Conservation (phyloP, 164 flowering plant genomes). For the Dillenia turbinata region DNA sequence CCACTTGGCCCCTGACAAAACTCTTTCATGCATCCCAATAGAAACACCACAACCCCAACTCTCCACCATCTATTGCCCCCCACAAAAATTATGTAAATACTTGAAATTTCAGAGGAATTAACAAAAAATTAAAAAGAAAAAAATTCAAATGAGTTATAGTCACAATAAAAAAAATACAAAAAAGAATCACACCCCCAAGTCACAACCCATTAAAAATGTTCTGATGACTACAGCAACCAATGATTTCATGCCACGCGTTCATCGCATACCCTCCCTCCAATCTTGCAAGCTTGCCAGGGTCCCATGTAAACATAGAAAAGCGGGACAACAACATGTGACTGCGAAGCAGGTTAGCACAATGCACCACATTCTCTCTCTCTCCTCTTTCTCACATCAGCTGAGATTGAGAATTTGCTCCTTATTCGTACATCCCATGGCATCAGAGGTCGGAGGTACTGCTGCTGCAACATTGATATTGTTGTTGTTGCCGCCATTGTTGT, state of each 20-base stretch:
- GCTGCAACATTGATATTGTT: no score
- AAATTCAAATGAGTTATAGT: neutral
- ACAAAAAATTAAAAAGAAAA: neutral
- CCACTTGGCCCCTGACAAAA: neutral
- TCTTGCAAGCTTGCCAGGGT: neutral
- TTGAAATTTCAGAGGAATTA: no score
- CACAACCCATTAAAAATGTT: neutral
- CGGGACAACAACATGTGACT: slow-evolving; percentile 19
- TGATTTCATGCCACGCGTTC: no score
- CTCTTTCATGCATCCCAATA: neutral
- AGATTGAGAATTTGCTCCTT: slow-evolving; percentile 18
- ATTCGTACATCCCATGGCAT: slow-evolving; percentile 16
- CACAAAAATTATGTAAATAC: no score
- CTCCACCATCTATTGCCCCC: no score
- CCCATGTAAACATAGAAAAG: neutral
- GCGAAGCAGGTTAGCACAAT: slow-evolving; percentile 2
- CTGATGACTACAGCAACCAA: neutral
- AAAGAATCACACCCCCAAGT: neutral
- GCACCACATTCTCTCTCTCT: neutral
- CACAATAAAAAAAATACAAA: neutral
- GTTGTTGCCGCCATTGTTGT: neutral
- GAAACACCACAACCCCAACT: neutral
- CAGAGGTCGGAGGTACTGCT: neutral
- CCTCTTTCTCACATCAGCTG: slow-evolving; percentile 4
- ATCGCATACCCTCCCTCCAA: neutral